A percentile compares a stretch with the other conserved stretches of the same genome.
phyloP scores from a whole-genome alignment of 129 eudicot genomes.

The Erigeron canadensis region DNA sequence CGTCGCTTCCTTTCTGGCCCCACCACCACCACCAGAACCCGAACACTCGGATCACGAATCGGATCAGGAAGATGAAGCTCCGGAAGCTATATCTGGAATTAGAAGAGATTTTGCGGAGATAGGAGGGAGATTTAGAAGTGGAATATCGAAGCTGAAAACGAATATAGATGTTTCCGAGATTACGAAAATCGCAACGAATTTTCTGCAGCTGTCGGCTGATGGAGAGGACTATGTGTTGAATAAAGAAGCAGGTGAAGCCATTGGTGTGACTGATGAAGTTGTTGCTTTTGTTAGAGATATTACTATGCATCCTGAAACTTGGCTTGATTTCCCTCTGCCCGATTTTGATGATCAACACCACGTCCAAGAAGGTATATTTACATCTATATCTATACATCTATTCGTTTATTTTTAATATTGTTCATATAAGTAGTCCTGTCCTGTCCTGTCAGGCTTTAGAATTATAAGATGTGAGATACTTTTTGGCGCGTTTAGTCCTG shows the following conservation, averaged over 20 bases:
- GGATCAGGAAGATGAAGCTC: constrained; percentile 30
- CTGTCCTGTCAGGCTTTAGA: too few species aligned
- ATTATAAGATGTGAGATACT: too few species aligned
- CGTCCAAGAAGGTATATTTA: constrained; percentile 21
- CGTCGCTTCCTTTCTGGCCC: constrained; percentile 95
- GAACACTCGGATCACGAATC: constrained; percentile 26
- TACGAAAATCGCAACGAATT: constrained; percentile 69
- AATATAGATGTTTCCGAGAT: constrained; percentile 81
- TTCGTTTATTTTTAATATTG: too few species aligned
- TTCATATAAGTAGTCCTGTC: too few species aligned
- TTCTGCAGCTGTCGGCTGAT: constrained; percentile 61
- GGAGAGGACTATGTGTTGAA: constrained; percentile 37
- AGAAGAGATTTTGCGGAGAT: constrained; percentile 86
- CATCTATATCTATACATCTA: background rate
- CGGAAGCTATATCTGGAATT: constrained; percentile 48
- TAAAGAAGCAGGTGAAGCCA: constrained; percentile 33
- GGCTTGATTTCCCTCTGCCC: constrained; percentile 92
- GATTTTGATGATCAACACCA: constrained; percentile 43
- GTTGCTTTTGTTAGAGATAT: constrained; percentile 78
- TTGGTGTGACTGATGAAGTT: constrained; percentile 89
- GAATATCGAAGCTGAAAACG: constrained; percentile 68
- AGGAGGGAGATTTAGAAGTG: constrained; percentile 83
- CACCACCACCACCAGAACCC: constrained; percentile 60
- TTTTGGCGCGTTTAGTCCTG: too few species aligned
- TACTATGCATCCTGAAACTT: constrained; percentile 90